phyloP scores from a whole-genome alignment of 306 rosid species.

The Vigna angularis region DNA sequence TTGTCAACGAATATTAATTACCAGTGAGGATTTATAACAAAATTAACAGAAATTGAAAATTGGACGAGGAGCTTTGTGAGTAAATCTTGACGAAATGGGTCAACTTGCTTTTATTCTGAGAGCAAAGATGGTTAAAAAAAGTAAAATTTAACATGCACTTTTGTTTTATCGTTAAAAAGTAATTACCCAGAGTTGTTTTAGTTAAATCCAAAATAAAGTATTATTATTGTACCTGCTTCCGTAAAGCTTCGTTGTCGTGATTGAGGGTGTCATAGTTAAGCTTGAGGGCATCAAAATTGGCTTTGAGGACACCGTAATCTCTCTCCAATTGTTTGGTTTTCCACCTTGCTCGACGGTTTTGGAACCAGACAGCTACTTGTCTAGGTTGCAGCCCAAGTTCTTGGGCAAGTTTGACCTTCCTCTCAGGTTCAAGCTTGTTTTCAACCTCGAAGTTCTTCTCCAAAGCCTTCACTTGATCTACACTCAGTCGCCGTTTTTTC shows the following conservation, averaged over 20 bases:
- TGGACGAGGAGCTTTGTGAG: too few relatives aligned
- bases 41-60: too few relatives aligned
- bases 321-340: slow-evolving; percentile 85
- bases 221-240: slow-evolving; percentile 53
- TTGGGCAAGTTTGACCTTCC: slow-evolving; percentile 77
- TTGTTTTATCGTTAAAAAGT: too few relatives aligned
- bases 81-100: too few relatives aligned
- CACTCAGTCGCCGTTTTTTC: slow-evolving; percentile 75
- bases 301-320: slow-evolving; percentile 73
- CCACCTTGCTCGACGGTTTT: slow-evolving; percentile 91
- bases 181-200: too few relatives aligned
- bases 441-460: slow-evolving; percentile 91
- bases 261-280: slow-evolving; percentile 57
- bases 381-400: slow-evolving; percentile 84
- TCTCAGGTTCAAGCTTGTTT: slow-evolving; percentile 91
- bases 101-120: too few relatives aligned
- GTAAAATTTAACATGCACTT: too few relatives aligned
- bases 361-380: slow-evolving; percentile 91
- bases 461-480: slow-evolving; percentile 81
- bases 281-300: slow-evolving; percentile 66
- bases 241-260: slow-evolving; percentile 66
- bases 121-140: too few relatives aligned
- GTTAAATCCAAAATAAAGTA: too few relatives aligned
- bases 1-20: too few relatives aligned
- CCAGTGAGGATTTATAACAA: too few relatives aligned